Percentiles rank a stretch among this genome's conserved stretches.
Evolutionary conservation across 495 filamentous ascomycete genomes (phyloP).

Genomic region (Lichenothelia convexa): DNA sequence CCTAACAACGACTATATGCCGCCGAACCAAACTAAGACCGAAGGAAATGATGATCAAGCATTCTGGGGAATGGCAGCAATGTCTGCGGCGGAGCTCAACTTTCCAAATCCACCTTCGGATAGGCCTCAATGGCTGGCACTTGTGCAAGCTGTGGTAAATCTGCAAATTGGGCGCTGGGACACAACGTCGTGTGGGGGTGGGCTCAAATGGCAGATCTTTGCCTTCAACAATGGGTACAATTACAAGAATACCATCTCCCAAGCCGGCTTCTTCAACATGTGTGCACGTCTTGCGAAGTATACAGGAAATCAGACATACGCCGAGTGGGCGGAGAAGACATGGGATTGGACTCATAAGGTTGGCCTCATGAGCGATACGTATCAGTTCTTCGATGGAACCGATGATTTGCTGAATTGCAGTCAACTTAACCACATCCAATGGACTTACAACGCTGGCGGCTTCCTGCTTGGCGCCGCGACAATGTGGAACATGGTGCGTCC

Average conservation of each 20-base stretch:
- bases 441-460: constrained; percentile 61
- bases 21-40: constrained; percentile 22
- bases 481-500: constrained; percentile 53
- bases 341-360: constrained; percentile 44
- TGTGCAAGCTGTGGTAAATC: constrained; percentile 64
- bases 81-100: constrained; percentile 33
- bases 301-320: constrained; percentile 61
- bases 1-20: constrained; percentile 32
- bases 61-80: constrained; percentile 41
- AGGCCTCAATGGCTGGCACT: constrained; percentile 53
- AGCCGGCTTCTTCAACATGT: constrained; percentile 66
- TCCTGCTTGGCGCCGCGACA: constrained; percentile 50
- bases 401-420: constrained; percentile 36
- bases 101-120: constrained; percentile 26
- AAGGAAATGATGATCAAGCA: constrained; percentile 40
- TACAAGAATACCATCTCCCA: constrained; percentile 71
- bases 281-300: constrained; percentile 53
- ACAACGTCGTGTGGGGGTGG: constrained; percentile 51
- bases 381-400: constrained; percentile 49
- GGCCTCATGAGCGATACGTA: constrained; percentile 35
- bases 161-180: constrained; percentile 56
- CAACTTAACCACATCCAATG: constrained; percentile 46
- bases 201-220: constrained; percentile 69
- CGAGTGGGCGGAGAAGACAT: constrained; percentile 54
- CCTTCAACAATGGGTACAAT: constrained; percentile 61